These are phyloP conservation scores for Xylaria sp. DNA, from an alignment of 2,329 filamentous ascomycete species.

Conservation along the genomic window DNA sequence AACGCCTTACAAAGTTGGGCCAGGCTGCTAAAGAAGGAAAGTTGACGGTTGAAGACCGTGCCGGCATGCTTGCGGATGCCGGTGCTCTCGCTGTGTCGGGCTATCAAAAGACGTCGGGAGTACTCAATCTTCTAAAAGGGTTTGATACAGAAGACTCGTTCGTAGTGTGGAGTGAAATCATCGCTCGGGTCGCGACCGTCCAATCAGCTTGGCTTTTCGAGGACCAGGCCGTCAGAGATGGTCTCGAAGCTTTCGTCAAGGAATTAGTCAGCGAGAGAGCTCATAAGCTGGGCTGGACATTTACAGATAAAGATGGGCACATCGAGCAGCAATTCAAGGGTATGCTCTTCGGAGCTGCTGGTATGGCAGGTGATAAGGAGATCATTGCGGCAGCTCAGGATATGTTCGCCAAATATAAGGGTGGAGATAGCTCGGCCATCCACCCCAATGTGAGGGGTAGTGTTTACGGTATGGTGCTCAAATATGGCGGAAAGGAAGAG, in stretches of 20 bases:
- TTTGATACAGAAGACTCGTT: slow-evolving; percentile 89
- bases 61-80: slow-evolving; percentile 94
- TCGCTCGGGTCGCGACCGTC: slow-evolving; percentile 80
- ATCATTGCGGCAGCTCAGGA: slow-evolving; percentile 85
- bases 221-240: slow-evolving; percentile 76
- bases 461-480: slow-evolving; percentile 86
- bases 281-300: slow-evolving; percentile 88
- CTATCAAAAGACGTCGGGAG: slow-evolving; percentile 91
- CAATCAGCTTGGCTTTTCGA: slow-evolving; percentile 91
- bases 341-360: slow-evolving; percentile 86
- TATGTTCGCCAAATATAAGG: slow-evolving; percentile 88
- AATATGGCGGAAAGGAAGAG: slow-evolving; percentile 86
- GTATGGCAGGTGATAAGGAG: slow-evolving; percentile 80
- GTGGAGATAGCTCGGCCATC: slow-evolving; percentile 81
- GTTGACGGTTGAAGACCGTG: slow-evolving; percentile 87
- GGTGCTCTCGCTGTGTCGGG: slow-evolving; percentile 89
- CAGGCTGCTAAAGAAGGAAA: slow-evolving; percentile 83
- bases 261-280: slow-evolving; percentile 81
- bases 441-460: slow-evolving; percentile 91
- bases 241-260: slow-evolving; percentile 84
- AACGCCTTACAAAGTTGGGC: slow-evolving; percentile 87
- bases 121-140: slow-evolving; percentile 85
- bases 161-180: slow-evolving; percentile 94
- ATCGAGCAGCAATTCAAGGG: slow-evolving; percentile 95
- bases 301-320: slow-evolving; percentile 85